Evolutionary conservation across 257 asterid genomes (phyloP).

Genomic region (Solanum clarkiae): DNA sequence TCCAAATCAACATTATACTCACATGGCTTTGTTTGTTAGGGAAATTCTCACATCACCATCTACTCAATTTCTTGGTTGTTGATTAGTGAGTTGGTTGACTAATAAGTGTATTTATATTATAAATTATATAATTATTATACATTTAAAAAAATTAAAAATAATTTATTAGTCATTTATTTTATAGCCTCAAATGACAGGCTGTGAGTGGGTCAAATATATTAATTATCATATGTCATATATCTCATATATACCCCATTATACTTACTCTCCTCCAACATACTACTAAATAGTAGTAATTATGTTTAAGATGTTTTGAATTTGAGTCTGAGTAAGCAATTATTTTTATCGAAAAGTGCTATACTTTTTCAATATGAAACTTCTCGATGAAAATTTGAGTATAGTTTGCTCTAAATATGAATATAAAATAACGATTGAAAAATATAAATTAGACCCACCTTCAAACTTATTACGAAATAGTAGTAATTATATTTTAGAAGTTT

Average conservation of each 20-base stretch:
- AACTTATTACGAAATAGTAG: not conserved
- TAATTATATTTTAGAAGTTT: too few species aligned
- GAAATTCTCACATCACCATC: slow-evolving; percentile 4
- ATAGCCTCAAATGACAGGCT: slow-evolving; percentile 13
- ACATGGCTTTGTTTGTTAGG: slow-evolving; percentile 14
- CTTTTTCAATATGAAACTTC: not conserved
- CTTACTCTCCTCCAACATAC: not conserved
- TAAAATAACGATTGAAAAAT: not conserved
- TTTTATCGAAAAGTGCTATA: not conserved
- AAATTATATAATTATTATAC: not conserved
- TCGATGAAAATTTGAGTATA: too few species aligned
- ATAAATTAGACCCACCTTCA: not conserved
- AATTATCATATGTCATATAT: not conserved
- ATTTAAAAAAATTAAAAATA: not conserved
- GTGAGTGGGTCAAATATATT: slow-evolving; percentile 19
- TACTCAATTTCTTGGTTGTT: not conserved
- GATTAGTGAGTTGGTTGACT: slow-evolving; percentile 4
- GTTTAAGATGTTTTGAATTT: accelerated
- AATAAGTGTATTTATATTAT: not conserved
- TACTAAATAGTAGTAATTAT: not conserved
- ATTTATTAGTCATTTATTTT: not conserved
- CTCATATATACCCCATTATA: not conserved
- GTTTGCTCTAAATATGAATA: too few species aligned
- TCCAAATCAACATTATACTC: slow-evolving; percentile 8
- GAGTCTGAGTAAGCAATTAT: not conserved